Base-by-base conservation (phyloP, 2,329 filamentous ascomycete genomes). In the Diplodia scrobiculata region DNA sequence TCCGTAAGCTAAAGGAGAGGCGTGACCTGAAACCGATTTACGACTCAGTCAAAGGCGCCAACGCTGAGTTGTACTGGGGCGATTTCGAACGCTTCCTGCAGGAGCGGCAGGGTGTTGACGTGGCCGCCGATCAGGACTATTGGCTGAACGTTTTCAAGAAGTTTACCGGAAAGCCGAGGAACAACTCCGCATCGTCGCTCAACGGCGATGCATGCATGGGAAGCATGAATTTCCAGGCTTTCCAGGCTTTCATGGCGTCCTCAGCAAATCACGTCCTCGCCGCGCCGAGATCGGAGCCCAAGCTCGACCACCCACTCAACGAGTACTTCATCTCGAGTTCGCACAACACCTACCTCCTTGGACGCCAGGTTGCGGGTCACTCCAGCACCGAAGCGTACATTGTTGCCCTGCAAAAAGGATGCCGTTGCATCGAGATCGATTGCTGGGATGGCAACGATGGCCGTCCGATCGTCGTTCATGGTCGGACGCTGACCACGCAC, bases 271-370 rank as follows among this genome's bases (percentile, higher is more conserved):
- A 86, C 1, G 83, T 90, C 2, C 84, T 92, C 50, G 79, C 84
- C 32, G 84, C 85, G 50, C 83, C 85, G 68, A 84, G 86, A n/a
- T 78, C 84, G 13, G 80, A 86, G 32, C 86, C 87, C 65, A 81
- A 81, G 5, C 86, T 97, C 65, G 88, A 96, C 73, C 87, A 91
- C 27, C 95, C 95, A 0, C 82, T 98, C 76, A 97, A 96, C 75
- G 94, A 98, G 75, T 99, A 99, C 78, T 97, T 92, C 81, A 95
- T 99, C 70, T 98, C 94, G 1, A 97, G 93, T 80, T 98, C 95
- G 1, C 95, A 99, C 83, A 99, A 99, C 78, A 99, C 95, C 0
- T 99, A 99, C 73, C 87, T 99, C 0, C 83, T 96, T 4, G 95
- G 95, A 14, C 89, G 93, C 64, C 95, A 99, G 76, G 89, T 98